Evolutionary conservation across 257 asterid genomes (phyloP).

Genomic region (Solanum sejunctum): DNA sequence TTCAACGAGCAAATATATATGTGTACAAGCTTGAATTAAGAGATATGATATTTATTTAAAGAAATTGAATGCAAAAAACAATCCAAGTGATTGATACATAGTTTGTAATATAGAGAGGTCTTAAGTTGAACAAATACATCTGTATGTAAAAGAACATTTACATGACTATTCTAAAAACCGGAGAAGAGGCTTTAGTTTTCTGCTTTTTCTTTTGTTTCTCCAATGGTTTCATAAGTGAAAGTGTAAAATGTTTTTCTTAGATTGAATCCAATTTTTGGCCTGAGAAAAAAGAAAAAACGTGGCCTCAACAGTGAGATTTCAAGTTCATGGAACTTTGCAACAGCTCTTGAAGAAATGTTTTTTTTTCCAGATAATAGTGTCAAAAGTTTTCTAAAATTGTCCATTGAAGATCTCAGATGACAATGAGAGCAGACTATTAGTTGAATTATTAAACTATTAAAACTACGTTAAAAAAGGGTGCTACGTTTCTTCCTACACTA

Average conservation of each 20-base stretch:
- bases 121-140: neutral
- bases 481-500: neutral
- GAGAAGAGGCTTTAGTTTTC: too few relatives aligned
- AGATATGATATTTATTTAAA: neutral
- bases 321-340: too few relatives aligned
- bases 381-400: neutral
- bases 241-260: too few relatives aligned
- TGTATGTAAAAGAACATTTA: neutral
- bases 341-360: too few relatives aligned
- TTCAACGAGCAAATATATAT: neutral
- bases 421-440: too few relatives aligned
- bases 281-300: too few relatives aligned
- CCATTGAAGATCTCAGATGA: neutral
- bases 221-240: too few relatives aligned
- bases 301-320: too few relatives aligned
- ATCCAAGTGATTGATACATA: neutral
- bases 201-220: too few relatives aligned
- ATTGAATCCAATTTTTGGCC: too few relatives aligned
- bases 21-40: neutral
- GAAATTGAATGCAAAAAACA: neutral
- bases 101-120: neutral
- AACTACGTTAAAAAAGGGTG: neutral
- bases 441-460: neutral
- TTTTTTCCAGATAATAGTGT: neutral
- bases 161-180: neutral